phyloP scores from a whole-genome alignment of 2,329 filamentous ascomycete genomes.

The Curvularia spicifera region DNA sequence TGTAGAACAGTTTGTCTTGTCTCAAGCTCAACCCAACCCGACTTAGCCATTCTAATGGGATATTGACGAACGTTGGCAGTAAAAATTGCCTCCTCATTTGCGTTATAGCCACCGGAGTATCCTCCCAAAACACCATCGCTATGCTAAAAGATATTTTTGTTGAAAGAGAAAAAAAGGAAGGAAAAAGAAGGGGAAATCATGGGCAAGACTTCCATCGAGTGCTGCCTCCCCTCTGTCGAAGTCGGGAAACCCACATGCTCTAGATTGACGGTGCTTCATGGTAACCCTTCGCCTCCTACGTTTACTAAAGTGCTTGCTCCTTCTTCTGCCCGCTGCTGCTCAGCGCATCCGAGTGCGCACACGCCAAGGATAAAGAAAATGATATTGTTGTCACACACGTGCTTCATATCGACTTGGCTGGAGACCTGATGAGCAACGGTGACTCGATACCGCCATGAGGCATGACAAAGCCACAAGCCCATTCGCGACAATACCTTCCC shows the following conservation, averaged over 20 bases:
- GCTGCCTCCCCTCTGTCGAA: too few species aligned
- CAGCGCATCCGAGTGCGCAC: too few species aligned
- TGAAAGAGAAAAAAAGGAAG: background rate
- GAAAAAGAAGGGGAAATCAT: background rate
- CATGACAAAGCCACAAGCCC: too few species aligned
- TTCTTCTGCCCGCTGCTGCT: too few species aligned
- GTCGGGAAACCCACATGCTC: too few species aligned
- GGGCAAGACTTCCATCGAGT: too few species aligned
- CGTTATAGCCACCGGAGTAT: background rate
- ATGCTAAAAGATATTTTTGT: background rate
- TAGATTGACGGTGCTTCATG: too few species aligned
- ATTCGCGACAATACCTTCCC: too few species aligned
- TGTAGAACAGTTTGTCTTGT: background rate
- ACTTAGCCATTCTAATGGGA: background rate
- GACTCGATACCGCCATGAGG: too few species aligned
- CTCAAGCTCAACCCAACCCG: background rate
- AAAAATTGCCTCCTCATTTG: background rate
- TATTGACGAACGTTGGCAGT: background rate
- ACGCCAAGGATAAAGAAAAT: background rate
- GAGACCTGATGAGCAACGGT: background rate
- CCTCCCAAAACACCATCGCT: conserved; percentile 5
- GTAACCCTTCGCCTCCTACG: too few species aligned
- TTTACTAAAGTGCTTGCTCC: too few species aligned
- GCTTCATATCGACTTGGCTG: background rate
- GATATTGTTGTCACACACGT: background rate